Evolutionary conservation across 371 early-diverging fungal species (phyloP), one percentile per base, ranked within the genome.

Genomic region (Mucor irregularis): DNA sequence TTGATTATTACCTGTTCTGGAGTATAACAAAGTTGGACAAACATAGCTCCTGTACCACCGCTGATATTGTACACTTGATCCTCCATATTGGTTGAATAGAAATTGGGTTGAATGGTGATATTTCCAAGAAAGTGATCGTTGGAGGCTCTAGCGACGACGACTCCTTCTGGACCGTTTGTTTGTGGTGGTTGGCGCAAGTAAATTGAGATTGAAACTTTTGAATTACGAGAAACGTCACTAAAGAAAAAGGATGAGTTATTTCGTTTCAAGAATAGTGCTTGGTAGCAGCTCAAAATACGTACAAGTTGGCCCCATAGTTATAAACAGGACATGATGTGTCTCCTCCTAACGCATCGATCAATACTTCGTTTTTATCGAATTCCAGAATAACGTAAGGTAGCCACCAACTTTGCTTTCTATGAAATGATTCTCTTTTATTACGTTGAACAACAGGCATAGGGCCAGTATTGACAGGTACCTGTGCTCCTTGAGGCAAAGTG

Each of bases 311-410:
- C 50, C 89, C 76, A 71, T 92, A 90, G 53, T 91, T 86, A 89
- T 93, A 95, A 29, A 85, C 70, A 13, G 94, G 90, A 56, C 85
- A 87, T 21, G 74, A 71, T 46, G 86, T 74, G 58, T 89, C 90
- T 26, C 90, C 89, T 25, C 88, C 91, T 14, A 88, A 70, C 14
- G 92, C 89, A 63, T 90, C 85, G 24, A 92, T 90, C 50, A 92
- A 77, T 31, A 92, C 81, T 72, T 96, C 94, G 69, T 94, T 94
- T 84, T 92, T 92, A 76, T 96, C 96, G 60, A 95, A 94, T 74
- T 94, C 95, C 24, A 94, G 71, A 8, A 96, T 94, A 19, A 87
- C 87, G 62, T 93, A 96, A 4, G 94, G 95, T 22, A 92, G 61
- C 85, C 88, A 86, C 80, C 90, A 86, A 38, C 80, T 74, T 28